Evolutionary conservation across 768 basidiomycete species (phyloP).

Genomic region (Cubamyces sp.): DNA sequence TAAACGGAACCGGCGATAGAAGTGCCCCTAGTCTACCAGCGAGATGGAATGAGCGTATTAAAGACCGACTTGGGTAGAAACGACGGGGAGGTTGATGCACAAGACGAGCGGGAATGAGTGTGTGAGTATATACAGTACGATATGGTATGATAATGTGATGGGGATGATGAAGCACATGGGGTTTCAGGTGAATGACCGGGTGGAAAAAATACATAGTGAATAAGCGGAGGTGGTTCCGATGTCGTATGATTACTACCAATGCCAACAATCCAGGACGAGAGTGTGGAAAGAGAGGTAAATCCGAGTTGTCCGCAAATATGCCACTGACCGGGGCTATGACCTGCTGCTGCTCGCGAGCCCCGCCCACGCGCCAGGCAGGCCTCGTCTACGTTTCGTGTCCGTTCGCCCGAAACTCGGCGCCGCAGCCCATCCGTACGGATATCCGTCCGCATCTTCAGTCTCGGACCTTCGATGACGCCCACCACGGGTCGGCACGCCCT

Average conservation of each 20-base stretch:
- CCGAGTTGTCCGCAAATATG: neutral
- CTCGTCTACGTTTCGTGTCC: slow-evolving; percentile 36
- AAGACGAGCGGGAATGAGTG: neutral
- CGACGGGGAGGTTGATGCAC: neutral
- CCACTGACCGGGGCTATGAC: slow-evolving; percentile 4
- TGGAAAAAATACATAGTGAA: neutral
- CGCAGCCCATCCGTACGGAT: slow-evolving; percentile 30
- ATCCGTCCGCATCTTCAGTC: slow-evolving; percentile 30
- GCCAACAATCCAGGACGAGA: neutral
- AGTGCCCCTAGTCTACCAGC: neutral
- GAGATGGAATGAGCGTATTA: neutral
- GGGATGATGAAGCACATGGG: neutral
- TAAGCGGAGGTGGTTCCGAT: neutral
- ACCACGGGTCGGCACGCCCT: slow-evolving; percentile 24
- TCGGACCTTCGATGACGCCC: slow-evolving; percentile 20
- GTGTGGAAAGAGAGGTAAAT: neutral
- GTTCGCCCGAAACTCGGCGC: slow-evolving; percentile 31
- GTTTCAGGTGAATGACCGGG: too few species aligned
- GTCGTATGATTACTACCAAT: neutral
- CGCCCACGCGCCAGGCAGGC: slow-evolving; percentile 40
- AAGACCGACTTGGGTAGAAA: neutral
- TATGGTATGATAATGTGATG: neutral
- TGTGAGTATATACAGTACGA: neutral
- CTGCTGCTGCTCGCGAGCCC: slow-evolving; percentile 13
- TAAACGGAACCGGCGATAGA: neutral